Conservation (phyloP, 768 basidiomycete genomes). For the Suillus decipiens region DNA sequence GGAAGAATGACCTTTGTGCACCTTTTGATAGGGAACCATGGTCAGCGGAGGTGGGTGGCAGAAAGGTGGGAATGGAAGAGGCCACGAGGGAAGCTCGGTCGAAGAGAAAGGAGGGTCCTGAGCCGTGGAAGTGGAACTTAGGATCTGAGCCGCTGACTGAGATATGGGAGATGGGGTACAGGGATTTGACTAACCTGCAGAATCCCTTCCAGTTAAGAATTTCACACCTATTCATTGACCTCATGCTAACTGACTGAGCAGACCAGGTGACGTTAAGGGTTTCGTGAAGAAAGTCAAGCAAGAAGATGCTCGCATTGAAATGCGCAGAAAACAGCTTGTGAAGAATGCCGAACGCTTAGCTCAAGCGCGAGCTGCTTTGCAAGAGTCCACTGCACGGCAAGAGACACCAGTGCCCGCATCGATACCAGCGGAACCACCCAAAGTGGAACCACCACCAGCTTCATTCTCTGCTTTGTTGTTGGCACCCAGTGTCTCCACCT, state of each 20-base stretch:
- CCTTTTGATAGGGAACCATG: conserved; percentile 78
- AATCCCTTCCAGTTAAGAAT: conserved; percentile 64
- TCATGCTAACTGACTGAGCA: conserved; percentile 27
- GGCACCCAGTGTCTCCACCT: conserved; percentile 25
- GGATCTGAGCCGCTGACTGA: conserved; percentile 76
- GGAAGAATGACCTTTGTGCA: conserved; percentile 83
- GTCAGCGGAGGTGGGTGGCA: conserved; percentile 48
- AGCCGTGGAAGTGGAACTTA: conserved; percentile 63
- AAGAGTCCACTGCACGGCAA: conserved; percentile 23
- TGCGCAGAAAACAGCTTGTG: conserved; percentile 43
- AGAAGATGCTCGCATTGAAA: conserved; percentile 63
- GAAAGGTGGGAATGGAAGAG: conserved; percentile 59
- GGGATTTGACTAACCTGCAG: conserved; percentile 61
- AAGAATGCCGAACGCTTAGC: conserved; percentile 40
- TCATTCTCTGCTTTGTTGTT: conserved; percentile 7
- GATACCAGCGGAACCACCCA: conserved; percentile 20
- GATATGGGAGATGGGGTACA: conserved; percentile 83
- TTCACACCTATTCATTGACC: conserved; percentile 6
- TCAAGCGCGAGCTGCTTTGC: conserved; percentile 36
- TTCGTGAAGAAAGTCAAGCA: conserved; percentile 71
- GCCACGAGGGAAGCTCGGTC: conserved; percentile 53
- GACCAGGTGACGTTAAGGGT: conserved; percentile 73
- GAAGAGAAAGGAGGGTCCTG: conserved; percentile 57
- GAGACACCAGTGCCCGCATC: conserved; percentile 18
- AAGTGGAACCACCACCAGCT: conserved; percentile 18